phyloP scores from a whole-genome alignment of 495 filamentous ascomycete species.

The Eremomyces bilateralis region DNA sequence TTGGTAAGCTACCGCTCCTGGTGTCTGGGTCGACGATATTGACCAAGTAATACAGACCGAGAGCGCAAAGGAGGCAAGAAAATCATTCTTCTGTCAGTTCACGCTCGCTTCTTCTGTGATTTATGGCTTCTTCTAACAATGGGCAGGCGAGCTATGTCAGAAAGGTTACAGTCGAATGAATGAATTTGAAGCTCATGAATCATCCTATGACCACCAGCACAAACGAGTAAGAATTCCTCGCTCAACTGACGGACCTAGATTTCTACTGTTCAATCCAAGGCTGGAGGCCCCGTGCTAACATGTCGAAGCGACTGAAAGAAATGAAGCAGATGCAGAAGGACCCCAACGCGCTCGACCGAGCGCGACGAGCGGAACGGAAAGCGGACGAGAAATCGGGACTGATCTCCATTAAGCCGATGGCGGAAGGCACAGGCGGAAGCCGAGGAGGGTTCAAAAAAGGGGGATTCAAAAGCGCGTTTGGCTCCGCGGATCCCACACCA shows the following conservation, averaged over 20 bases:
- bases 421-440: background rate
- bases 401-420: conserved; percentile 31
- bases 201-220: conserved; percentile 50
- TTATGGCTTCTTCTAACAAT: background rate
- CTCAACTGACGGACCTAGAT: background rate
- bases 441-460: conserved; percentile 26
- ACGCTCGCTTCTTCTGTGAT: conserved; percentile 2
- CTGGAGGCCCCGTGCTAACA: background rate
- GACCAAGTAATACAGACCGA: conserved; percentile 41
- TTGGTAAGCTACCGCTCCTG: conserved; percentile 4
- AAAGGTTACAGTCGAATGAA: conserved; percentile 52
- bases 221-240: conserved; percentile 18
- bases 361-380: conserved; percentile 26
- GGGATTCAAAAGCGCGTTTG: conserved; percentile 2
- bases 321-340: conserved; percentile 44
- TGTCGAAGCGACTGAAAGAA: conserved; percentile 34
- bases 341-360: conserved; percentile 33
- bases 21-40: conserved; percentile 20
- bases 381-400: conserved; percentile 48
- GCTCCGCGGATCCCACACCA: too few relatives aligned
- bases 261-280: background rate
- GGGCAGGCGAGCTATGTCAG: conserved; percentile 33
- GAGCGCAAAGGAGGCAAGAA: conserved; percentile 68
- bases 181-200: conserved; percentile 47
- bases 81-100: conserved; percentile 81